A percentile compares a stretch with the other conserved stretches of the same genome.
phyloP scores from a whole-genome alignment of 1,284 basidiomycete species.

The Irpex sp. region DNA sequence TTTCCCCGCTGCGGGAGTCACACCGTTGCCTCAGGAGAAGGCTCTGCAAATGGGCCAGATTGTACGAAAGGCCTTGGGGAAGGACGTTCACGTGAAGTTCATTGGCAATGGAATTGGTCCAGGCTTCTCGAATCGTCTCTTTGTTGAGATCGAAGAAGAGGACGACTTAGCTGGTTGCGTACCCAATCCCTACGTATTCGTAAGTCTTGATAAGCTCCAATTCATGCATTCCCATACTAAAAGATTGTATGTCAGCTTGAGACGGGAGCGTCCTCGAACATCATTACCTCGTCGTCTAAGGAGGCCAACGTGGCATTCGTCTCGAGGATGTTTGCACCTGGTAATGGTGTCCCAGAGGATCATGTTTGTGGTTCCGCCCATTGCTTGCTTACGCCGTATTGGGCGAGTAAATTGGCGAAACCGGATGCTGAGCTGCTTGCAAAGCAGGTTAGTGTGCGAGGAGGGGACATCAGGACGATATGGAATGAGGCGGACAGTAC shows the following conservation, averaged over 20 bases:
- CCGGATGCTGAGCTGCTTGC: conserved; percentile 33
- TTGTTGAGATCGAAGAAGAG: conserved; percentile 42
- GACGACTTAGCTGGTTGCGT: conserved; percentile 36
- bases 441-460: conserved; percentile 49
- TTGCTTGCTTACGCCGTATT: conserved; percentile 49
- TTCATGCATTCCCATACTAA: neutral
- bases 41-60: conserved; percentile 21
- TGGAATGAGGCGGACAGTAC: conserved; percentile 32
- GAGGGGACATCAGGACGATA: conserved; percentile 42
- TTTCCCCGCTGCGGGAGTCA: conserved; percentile 13
- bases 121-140: conserved; percentile 31
- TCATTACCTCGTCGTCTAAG: conserved; percentile 37
- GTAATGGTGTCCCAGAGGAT: conserved; percentile 43
- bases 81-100: conserved; percentile 32
- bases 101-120: conserved; percentile 32
- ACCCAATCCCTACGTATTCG: conserved; percentile 34
- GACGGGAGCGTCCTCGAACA: conserved; percentile 23
- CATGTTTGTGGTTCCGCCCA: conserved; percentile 59
- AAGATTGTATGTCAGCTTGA: conserved; percentile 3
- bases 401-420: conserved; percentile 38
- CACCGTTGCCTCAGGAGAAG: conserved; percentile 15
- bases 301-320: conserved; percentile 36
- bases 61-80: conserved; percentile 36
- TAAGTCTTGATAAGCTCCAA: conserved; percentile 26
- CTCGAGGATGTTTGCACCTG: conserved; percentile 51